Conservation (phyloP, 768 basidiomycete species). For the Kwoniella sp. region DNA sequence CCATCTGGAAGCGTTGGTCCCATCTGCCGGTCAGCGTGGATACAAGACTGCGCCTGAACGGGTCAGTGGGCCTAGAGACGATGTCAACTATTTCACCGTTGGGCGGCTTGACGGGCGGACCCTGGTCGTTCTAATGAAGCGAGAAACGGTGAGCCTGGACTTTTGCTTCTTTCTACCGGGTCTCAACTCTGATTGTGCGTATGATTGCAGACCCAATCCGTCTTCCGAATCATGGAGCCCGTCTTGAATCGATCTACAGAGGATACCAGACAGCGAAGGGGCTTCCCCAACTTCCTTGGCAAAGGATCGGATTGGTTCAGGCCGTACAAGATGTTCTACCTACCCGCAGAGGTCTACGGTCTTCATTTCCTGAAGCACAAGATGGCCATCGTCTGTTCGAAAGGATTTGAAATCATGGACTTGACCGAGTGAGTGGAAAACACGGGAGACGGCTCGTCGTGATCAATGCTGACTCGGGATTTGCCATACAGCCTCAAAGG, state of each 20-base stretch:
- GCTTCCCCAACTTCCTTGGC: slow-evolving; percentile 60
- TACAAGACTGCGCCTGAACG: slow-evolving; percentile 79
- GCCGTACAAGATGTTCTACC: slow-evolving; percentile 89
- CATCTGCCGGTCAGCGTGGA: slow-evolving; percentile 67
- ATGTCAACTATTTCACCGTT: slow-evolving; percentile 94
- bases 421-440: slow-evolving; percentile 71
- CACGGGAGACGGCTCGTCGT: not conserved
- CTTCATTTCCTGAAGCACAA: slow-evolving; percentile 90
- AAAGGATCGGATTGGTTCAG: slow-evolving; percentile 93
- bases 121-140: slow-evolving; percentile 92
- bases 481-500: slow-evolving; percentile 69
- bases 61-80: slow-evolving; percentile 76
- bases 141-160: slow-evolving; percentile 68
- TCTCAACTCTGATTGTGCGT: not conserved
- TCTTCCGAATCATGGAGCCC: slow-evolving; percentile 96
- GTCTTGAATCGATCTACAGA: slow-evolving; percentile 87
- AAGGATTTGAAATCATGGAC: slow-evolving; percentile 98
- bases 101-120: slow-evolving; percentile 84
- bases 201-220: slow-evolving; percentile 70
- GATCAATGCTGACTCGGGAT: not conserved
- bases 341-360: slow-evolving; percentile 87
- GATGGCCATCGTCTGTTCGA: slow-evolving; percentile 88
- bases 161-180: not conserved
- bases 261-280: slow-evolving; percentile 59
- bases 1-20: slow-evolving; percentile 93